A percentile compares a stretch with the other conserved stretches of the same genome.
Evolutionary conservation across 2,329 filamentous ascomycete species (phyloP).

Genomic region (Xylaria sp.): DNA sequence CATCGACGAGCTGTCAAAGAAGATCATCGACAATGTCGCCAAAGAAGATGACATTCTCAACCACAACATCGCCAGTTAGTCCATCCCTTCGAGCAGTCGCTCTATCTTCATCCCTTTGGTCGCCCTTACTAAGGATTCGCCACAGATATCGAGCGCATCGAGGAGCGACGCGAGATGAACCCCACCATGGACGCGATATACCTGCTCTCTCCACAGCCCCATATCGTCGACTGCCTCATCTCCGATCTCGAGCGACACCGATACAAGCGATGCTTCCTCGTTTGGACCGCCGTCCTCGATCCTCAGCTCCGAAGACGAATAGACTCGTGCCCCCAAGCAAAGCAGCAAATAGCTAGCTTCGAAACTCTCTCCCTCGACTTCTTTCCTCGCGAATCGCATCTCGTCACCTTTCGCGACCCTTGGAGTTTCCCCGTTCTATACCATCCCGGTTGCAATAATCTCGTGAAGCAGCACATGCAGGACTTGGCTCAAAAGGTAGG

Average conservation of each 20-base stretch:
- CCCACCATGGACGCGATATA: conserved; percentile 93
- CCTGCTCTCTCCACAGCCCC: conserved; percentile 75
- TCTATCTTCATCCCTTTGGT: conserved; percentile 14
- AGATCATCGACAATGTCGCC: conserved; percentile 82
- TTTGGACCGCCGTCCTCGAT: conserved; percentile 78
- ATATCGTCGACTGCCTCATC: conserved; percentile 90
- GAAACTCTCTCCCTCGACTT: conserved; percentile 83
- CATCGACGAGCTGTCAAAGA: conserved; percentile 76
- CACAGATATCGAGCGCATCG: conserved; percentile 88
- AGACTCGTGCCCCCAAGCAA: conserved; percentile 62
- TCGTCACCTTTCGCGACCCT: conserved; percentile 88
- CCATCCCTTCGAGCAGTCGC: background rate
- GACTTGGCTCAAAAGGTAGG: conserved; percentile 78
- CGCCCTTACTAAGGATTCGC: conserved; percentile 22
- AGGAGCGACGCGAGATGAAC: conserved; percentile 76
- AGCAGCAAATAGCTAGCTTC: conserved; percentile 73
- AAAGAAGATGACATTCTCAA: conserved; percentile 97
- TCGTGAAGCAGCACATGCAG: conserved; percentile 80
- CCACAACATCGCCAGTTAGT: conserved; percentile 87
- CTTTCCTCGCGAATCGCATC: conserved; percentile 82
- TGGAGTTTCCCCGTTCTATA: conserved; percentile 93
- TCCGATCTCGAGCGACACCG: conserved; percentile 82
- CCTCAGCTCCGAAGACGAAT: conserved; percentile 66
- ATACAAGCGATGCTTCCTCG: conserved; percentile 72
- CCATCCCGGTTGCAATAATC: conserved; percentile 80